These are phyloP conservation scores for Cystobasidium ongulense DNA, from an alignment of 768 basidiomycete species.

Conservation along the genomic window DNA sequence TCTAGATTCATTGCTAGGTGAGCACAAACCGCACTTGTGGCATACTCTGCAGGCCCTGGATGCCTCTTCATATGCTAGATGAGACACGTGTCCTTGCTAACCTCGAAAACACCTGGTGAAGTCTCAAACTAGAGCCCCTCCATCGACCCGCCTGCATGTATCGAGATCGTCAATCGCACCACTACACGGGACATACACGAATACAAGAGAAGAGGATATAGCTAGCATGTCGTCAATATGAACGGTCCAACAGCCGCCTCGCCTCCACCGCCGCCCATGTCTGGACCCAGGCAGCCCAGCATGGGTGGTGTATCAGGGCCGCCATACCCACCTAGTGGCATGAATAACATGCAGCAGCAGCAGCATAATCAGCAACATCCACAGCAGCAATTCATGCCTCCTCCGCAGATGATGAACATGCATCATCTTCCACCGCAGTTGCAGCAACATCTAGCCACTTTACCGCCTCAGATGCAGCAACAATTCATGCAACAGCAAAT, in stretches of 20 bases:
- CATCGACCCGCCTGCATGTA: too few relatives aligned
- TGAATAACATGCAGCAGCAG: constrained; percentile 1
- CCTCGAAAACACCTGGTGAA: too few relatives aligned
- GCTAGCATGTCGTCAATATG: background rate
- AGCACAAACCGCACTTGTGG: too few relatives aligned
- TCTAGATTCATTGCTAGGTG: too few relatives aligned
- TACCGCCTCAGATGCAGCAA: constrained; percentile 14
- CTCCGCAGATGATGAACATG: background rate
- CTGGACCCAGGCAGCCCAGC: background rate
- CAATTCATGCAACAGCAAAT: background rate
- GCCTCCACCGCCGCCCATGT: background rate
- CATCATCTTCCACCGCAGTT: background rate
- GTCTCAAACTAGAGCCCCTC: too few relatives aligned
- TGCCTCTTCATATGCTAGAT: too few relatives aligned
- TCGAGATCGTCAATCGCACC: too few relatives aligned
- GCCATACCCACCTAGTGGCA: background rate
- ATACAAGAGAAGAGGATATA: background rate
- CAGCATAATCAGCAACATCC: constrained; percentile 5
- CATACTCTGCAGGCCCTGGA: too few relatives aligned
- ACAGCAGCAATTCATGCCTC: background rate
- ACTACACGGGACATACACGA: background rate
- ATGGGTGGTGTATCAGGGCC: background rate
- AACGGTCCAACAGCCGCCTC: constrained; percentile 5
- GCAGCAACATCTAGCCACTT: background rate
- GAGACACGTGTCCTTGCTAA: too few relatives aligned